Base-by-base conservation (phyloP, 495 filamentous ascomycete species). In the Aspergillus carlsbadensis region DNA sequence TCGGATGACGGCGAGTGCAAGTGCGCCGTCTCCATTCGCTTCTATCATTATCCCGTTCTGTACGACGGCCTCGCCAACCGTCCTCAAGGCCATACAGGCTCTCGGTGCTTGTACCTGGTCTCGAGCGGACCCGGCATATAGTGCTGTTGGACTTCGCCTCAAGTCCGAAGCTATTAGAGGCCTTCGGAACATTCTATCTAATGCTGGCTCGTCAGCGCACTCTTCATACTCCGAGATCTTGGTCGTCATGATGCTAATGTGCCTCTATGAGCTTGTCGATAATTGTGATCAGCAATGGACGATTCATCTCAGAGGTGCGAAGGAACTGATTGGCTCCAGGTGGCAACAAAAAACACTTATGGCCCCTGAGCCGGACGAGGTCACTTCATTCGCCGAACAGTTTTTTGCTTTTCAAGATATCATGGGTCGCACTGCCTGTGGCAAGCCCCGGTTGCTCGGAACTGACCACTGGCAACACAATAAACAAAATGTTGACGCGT, bases 391-490 rank as follows among this genome's bases (percentile, higher is more conserved):
- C 50, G 69, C 71, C 0, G 75, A 78, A 54, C 68, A 68, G 11
- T 78, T 78, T 50, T 78, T 78, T 50, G 75, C 75, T 13, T 78
- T 78, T 42, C 75, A 78, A 46, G 75, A 78, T 65, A 70, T 78
- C 44, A 78, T 78, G 70, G 74, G 75, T 18, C 71, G 75, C 18
- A 78, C 75, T 13, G 75, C 75, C 10, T 78, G 75, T 57, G 75
- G 68, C 4, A 67, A 77, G 37, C 69, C 69, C 40, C 65, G 68
- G 0, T 43, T 71, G 10, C 77, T 78, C 51, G 73, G 71, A 3
- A 70, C 56, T 29, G 75, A 77, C 48, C 75, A 78, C 41, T 78
- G 75, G 75, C 63, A 63, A 15, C 66, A 72, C 10, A 63, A 70
- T 22, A 68, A 72, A 24, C 66, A 60, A 24, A 62, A 51, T 6